Base-by-base conservation (phyloP, 2,329 filamentous ascomycete species). In the Tolypocladium nubicola region DNA sequence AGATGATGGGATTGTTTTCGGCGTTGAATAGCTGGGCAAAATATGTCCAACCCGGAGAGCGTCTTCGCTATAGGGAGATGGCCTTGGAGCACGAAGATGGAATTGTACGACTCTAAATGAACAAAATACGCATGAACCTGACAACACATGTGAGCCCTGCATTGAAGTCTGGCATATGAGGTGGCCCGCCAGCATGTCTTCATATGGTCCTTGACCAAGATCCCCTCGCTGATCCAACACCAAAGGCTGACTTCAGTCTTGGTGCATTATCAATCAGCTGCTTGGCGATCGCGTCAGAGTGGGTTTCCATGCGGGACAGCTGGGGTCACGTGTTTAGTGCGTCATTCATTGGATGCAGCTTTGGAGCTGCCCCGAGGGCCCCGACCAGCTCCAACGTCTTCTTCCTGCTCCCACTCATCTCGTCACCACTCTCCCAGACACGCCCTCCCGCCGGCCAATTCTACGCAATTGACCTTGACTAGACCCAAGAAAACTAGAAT, bases 401-500 rank as follows among this genome's bases (percentile, higher is more conserved):
- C 4, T 10, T 30, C 2, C 2, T 19, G 23, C 6, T 47, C 14
- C 23, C 23, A 2, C 43, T 9, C 43, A 13, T 6, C 23, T 19
- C 16, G 47, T 11, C 45, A 49, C 8, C 26, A 50, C 16, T 50
- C 7, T 13, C 45, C 45, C 7, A 33, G 23, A 35, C 19, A 14
- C 19, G 26, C n/a, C 47, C 19, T 52, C n/a, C 47, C 37, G 30
- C 19, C 4, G 19, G 57, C 54, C 61, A 67, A 64, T 65, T 61
- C 26, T 53, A 55, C 35, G 57, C 62, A 65, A 66, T 66, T 67
- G 61, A 62, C 56, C 54, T 53, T 59, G 55, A 59, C 61, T 55
- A 54, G 19, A 33, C 8, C 40, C 23, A 13, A 6, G 37, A 1
- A 55, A 47, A 40, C 53, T 63, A 82, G 68, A 63, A 88, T 90